phyloP scores from a whole-genome alignment of 2,329 filamentous ascomycete genomes.

The Corynespora cassiicola region DNA sequence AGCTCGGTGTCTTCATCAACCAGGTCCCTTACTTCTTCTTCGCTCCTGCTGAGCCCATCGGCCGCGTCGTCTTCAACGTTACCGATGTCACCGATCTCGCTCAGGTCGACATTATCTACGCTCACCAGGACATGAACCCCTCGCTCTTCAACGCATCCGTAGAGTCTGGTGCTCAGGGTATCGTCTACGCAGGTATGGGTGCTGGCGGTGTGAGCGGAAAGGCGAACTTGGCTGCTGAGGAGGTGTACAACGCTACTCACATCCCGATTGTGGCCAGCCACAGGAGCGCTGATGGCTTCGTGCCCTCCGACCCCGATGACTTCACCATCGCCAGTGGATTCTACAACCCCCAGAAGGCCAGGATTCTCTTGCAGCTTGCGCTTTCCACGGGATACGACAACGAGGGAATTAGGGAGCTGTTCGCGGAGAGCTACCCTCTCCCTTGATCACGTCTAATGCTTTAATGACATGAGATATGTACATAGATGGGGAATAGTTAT shows the following conservation, averaged over 20 bases:
- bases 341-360: constrained; percentile 63
- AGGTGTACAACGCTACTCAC: constrained; percentile 53
- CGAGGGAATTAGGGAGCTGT: constrained; percentile 54
- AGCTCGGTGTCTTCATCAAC: constrained; percentile 65
- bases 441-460: constrained; percentile 11
- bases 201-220: constrained; percentile 54
- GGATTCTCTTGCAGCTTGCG: constrained; percentile 56
- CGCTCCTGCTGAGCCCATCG: constrained; percentile 53
- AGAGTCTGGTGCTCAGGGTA: constrained; percentile 58
- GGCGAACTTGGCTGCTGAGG: constrained; percentile 46
- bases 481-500: no score
- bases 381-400: constrained; percentile 34
- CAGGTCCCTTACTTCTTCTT: constrained; percentile 68
- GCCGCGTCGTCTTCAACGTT: constrained; percentile 51
- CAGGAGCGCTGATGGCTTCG: constrained; percentile 60
- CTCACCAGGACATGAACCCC: constrained; percentile 61
- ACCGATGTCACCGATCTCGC: constrained; percentile 56
- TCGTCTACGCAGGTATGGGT: constrained; percentile 64
- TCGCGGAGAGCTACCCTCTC: constrained; percentile 40
- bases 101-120: constrained; percentile 63
- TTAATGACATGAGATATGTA: constrained; percentile 4
- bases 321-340: constrained; percentile 57
- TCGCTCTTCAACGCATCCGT: constrained; percentile 57
- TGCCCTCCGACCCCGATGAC: constrained; percentile 42
- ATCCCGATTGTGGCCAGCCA: constrained; percentile 61